Evolutionary conservation across 805 yeast species (phyloP).

Genomic region (Kodamaea kakaduensis): DNA sequence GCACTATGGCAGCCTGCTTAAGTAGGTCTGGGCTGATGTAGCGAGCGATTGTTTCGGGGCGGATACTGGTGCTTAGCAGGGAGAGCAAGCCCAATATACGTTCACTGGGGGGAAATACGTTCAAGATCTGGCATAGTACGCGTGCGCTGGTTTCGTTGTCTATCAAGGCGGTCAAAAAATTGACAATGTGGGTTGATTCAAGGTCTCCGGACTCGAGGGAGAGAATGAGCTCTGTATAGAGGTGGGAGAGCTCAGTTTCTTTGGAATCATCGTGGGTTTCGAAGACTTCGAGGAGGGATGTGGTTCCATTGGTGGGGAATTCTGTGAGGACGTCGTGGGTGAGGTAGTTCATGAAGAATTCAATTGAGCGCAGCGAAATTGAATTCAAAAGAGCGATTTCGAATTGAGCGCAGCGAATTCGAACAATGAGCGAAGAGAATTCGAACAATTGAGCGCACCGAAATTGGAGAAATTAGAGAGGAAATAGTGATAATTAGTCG

Average conservation of each 20-base stretch:
- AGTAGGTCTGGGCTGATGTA: slow-evolving; percentile 28
- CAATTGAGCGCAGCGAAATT: too few relatives aligned
- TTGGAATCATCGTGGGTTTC: slow-evolving; percentile 15
- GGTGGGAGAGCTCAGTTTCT: slow-evolving; percentile 19
- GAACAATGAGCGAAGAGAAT: too few relatives aligned
- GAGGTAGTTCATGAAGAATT: too few relatives aligned
- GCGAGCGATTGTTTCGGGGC: slow-evolving; percentile 29
- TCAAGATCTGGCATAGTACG: slow-evolving; percentile 35
- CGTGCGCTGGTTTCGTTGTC: slow-evolving; percentile 30
- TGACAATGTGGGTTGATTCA: slow-evolving; percentile 15
- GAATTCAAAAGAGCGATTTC: too few relatives aligned
- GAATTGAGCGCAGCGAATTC: too few relatives aligned
- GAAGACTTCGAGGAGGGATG: slow-evolving; percentile 27
- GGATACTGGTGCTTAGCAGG: slow-evolving; percentile 22
- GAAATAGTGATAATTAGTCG: too few relatives aligned
- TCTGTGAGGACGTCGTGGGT: slow-evolving; percentile 30
- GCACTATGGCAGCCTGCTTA: slow-evolving; percentile 24
- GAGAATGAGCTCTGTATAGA: slow-evolving; percentile 34
- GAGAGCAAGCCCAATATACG: slow-evolving; percentile 20
- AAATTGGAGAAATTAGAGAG: too few relatives aligned
- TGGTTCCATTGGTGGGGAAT: slow-evolving; percentile 30
- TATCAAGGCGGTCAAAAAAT: slow-evolving; percentile 26
- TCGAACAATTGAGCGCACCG: too few relatives aligned
- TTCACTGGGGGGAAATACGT: slow-evolving; percentile 32
- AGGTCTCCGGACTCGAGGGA: slow-evolving; percentile 18